Conservation (phyloP, 2,329 filamentous ascomycete genomes). For the Cercospora zeina region DNA sequence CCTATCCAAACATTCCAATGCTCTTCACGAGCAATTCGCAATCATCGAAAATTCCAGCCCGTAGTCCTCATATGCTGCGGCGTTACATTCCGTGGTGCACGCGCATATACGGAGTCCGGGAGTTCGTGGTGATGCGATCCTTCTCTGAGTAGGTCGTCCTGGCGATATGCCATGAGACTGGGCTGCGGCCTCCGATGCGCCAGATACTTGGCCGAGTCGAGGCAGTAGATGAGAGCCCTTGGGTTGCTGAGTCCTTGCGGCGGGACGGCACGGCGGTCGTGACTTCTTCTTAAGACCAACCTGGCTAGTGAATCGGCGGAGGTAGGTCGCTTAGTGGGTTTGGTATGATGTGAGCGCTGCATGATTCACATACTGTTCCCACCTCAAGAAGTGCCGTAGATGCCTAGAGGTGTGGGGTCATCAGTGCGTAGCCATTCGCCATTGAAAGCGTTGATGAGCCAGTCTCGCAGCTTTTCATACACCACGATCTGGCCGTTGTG, state of each 20-base stretch:
- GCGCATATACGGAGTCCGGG: neutral
- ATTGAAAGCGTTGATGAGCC: slow-evolving; percentile 97
- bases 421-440: slow-evolving; percentile 78
- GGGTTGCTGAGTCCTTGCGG: neutral
- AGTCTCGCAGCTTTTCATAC: slow-evolving; percentile 84
- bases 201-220: neutral
- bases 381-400: slow-evolving; percentile 19
- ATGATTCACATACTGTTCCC: neutral
- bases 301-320: neutral
- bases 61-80: neutral
- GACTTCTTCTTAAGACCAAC: neutral
- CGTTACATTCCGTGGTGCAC: neutral
- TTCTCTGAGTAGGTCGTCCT: neutral
- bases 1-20: neutral
- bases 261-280: neutral
- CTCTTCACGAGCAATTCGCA: neutral
- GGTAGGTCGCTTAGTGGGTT: neutral
- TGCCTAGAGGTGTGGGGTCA: slow-evolving; percentile 50
- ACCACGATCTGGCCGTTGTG: slow-evolving; percentile 90
- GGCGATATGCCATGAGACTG: neutral
- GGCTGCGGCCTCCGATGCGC: neutral
- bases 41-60: neutral
- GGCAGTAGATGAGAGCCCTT: neutral
- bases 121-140: neutral
- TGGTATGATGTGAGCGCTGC: neutral